Base-by-base conservation (phyloP, 2,329 filamentous ascomycete species). In the Pyrenophora tritici-repentis region DNA sequence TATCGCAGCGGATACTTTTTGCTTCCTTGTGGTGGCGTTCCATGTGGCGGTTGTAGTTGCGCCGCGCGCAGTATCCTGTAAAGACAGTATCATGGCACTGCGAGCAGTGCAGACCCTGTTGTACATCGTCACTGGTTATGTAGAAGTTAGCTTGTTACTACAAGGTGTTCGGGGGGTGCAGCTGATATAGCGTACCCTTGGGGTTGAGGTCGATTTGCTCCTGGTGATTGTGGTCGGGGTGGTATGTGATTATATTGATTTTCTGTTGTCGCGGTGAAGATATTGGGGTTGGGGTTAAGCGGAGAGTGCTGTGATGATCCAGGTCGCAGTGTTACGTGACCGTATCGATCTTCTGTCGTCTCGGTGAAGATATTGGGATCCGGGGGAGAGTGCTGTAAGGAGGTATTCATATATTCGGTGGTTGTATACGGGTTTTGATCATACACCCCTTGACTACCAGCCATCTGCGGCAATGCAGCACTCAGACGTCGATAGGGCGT, bases 41-140 rank as follows among this genome's bases (percentile, higher is more conserved):
- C 46, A 48, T 48, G 12, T 48, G 46, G 10, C 46, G 46, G 0
- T 16, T 36, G 10, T 31, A 6, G 8, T 48, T 43, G 3, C 46
- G 7, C n/a, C 37, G 46, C 12, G 46, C 46, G 3, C 32, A 48
- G 13, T 48, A 40, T 5, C 46, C 46, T 9, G 38, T 48, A 10
- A 48, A 48, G 10, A 10, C 12, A 16, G 3, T 1, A 3, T 12
- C 3, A 29, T 22, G 9, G n/a, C 31, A 33, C 39, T 37, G 6
- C 24, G 16, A 8, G 5, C 45, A 42, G 1, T 22, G 29, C n/a
- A 42, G 20, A 20, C 20, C 24, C 14, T 20, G 16, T 32, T 20
- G 16, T 32, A 14, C 20, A 14, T 26, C 24, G 8, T n/a, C 16
- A 2, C 22, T 36, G n/a, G n/a, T n/a, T n/a, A 8, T 9, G 2